Conservation (phyloP, 768 basidiomycete species). For the Rhodotorula toruloides region DNA sequence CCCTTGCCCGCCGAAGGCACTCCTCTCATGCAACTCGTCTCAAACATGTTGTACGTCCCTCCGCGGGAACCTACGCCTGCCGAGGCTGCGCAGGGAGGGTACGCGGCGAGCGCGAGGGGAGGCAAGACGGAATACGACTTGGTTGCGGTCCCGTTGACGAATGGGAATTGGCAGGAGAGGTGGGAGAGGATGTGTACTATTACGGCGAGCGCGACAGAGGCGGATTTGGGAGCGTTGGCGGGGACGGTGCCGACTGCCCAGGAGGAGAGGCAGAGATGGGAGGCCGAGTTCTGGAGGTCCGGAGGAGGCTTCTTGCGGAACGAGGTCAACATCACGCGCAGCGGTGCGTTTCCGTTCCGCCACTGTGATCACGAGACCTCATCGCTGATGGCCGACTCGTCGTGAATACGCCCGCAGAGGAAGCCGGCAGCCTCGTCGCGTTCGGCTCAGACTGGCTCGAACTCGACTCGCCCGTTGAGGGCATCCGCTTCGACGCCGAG, state of each 20-base stretch:
- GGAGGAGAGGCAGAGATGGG: slow-evolving; percentile 47
- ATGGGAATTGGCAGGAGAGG: slow-evolving; percentile 72
- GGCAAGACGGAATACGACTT: slow-evolving; percentile 63
- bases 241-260: slow-evolving; percentile 45
- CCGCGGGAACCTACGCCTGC: slow-evolving; percentile 30
- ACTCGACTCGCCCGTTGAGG: slow-evolving; percentile 83
- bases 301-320: slow-evolving; percentile 70
- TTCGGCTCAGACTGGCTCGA: slow-evolving; percentile 93
- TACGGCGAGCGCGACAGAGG: slow-evolving; percentile 46
- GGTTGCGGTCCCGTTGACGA: slow-evolving; percentile 82
- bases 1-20: slow-evolving; percentile 33
- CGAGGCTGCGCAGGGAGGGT: slow-evolving; percentile 34
- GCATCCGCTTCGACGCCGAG: slow-evolving; percentile 92
- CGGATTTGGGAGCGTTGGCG: slow-evolving; percentile 48
- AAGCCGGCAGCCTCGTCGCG: slow-evolving; percentile 55
- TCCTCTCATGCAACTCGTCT: slow-evolving; percentile 32
- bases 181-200: slow-evolving; percentile 77
- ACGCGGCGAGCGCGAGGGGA: not conserved
- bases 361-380: too few relatives aligned
- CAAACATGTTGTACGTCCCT: slow-evolving; percentile 27
- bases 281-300: slow-evolving; percentile 81
- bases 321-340: slow-evolving; percentile 80
- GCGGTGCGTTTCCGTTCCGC: slow-evolving; percentile 73
- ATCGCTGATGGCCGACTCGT: too few relatives aligned
- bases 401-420: slow-evolving; percentile 49